Conservation (phyloP, 441 rosid genomes). For the Flueggea neowawraea region DNA sequence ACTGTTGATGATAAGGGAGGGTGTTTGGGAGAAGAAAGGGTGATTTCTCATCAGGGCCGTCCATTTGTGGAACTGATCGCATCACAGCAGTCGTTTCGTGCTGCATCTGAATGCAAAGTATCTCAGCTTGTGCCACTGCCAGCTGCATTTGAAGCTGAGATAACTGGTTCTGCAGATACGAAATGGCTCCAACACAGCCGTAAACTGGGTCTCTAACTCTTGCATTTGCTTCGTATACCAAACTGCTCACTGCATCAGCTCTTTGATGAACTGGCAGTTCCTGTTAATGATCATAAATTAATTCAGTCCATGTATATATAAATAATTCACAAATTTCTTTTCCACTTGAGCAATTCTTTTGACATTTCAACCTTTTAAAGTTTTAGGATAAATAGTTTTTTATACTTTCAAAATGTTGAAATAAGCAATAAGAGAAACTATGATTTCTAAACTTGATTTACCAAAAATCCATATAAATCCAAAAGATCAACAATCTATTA, state of each 20-base stretch:
- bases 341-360: too few species aligned
- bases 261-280: constrained; percentile 82
- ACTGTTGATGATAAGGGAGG: constrained; percentile 34
- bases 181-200: constrained; percentile 92
- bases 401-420: too few species aligned
- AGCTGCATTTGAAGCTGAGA: constrained; percentile 92
- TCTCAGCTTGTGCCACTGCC: constrained; percentile 90
- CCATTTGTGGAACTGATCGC: constrained; percentile 14
- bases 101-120: constrained; percentile 84
- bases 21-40: constrained; percentile 30
- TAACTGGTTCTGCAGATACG: constrained; percentile 82
- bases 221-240: constrained; percentile 91
- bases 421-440: too few species aligned
- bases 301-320: too few species aligned
- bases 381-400: too few species aligned
- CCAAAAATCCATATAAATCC: too few species aligned
- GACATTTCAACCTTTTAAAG: too few species aligned
- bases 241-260: constrained; percentile 89
- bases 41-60: constrained; percentile 37
- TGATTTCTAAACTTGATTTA: too few species aligned
- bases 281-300: constrained; percentile 26
- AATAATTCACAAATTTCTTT: too few species aligned
- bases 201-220: constrained; percentile 91
- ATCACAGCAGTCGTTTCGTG: constrained; percentile 32
- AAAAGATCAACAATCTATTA: too few species aligned